These are phyloP conservation scores for Cicer arietinum DNA, from an alignment of 306 rosid genomes.

Conservation along the genomic window DNA sequence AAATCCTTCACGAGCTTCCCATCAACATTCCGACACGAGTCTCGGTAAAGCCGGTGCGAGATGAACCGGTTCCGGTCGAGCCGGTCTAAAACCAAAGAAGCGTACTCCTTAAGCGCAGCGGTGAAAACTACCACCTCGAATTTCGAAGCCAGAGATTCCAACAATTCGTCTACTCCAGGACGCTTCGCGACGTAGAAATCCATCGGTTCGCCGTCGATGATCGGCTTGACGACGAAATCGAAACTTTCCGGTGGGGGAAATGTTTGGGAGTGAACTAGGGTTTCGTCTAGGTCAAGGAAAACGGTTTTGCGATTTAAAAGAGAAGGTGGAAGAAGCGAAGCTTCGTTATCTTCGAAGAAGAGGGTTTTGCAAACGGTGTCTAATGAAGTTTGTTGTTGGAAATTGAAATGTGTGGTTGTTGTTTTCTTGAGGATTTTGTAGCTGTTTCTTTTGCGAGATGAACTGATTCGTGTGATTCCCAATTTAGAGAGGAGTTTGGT, in stretches of 20 bases:
- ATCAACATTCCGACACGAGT: slow-evolving; percentile 66
- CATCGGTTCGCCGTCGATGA: slow-evolving; percentile 65
- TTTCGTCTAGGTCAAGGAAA: slow-evolving; percentile 87
- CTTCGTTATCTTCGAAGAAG: slow-evolving; percentile 39
- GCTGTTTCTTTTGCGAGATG: slow-evolving; percentile 47
- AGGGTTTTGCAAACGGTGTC: slow-evolving; percentile 52
- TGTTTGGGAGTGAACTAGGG: slow-evolving; percentile 69
- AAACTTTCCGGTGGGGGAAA: slow-evolving; percentile 61
- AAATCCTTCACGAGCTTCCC: slow-evolving; percentile 87
- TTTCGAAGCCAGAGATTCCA: slow-evolving; percentile 56
- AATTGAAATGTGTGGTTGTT: not conserved
- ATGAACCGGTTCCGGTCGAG: slow-evolving; percentile 63
- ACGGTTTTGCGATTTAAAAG: slow-evolving; percentile 54
- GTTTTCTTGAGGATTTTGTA: slow-evolving; percentile 68
- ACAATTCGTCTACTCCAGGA: slow-evolving; percentile 75
- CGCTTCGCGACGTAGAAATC: slow-evolving; percentile 84
- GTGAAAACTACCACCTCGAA: slow-evolving; percentile 91
- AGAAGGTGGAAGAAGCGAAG: slow-evolving; percentile 49
- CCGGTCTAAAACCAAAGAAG: slow-evolving; percentile 76
- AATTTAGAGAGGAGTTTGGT: slow-evolving; percentile 73
- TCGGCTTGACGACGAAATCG: slow-evolving; percentile 79
- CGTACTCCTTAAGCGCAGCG: slow-evolving; percentile 82
- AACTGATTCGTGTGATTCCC: slow-evolving; percentile 46
- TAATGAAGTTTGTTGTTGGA: slow-evolving; percentile 18
- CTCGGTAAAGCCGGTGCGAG: slow-evolving; percentile 78